Evolutionary conservation across 2,329 filamentous ascomycete species (phyloP).

Genomic region (Cryphonectria naterciae): DNA sequence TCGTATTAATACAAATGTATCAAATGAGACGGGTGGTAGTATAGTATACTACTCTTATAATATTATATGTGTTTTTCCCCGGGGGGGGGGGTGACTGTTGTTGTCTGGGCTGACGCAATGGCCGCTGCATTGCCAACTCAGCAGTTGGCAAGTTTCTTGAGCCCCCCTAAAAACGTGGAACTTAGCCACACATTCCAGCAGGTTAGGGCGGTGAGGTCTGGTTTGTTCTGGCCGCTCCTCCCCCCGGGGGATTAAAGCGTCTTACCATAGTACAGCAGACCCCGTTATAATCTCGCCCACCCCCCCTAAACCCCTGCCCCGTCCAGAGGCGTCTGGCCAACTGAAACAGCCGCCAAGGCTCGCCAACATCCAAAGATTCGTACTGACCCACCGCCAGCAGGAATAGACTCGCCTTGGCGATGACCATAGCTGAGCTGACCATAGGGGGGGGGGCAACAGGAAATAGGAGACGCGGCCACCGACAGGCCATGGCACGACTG

Average conservation of each 20-base stretch:
- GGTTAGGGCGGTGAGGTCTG: conserved; percentile 6
- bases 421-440: conserved; percentile 16
- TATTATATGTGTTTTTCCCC: not conserved
- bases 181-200: not conserved
- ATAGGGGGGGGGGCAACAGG: not conserved
- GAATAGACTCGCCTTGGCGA: conserved; percentile 25
- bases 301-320: conserved; percentile 17
- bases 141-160: not conserved
- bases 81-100: too few relatives aligned
- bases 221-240: not conserved
- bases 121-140: not conserved
- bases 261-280: not conserved
- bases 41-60: not conserved
- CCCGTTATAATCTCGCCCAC: conserved; percentile 4
- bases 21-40: not conserved
- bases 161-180: not conserved
- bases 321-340: conserved; percentile 22
- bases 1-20: not conserved
- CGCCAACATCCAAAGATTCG: conserved; percentile 10
- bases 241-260: not conserved
- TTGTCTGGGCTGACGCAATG: conserved; percentile 17
- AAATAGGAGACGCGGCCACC: conserved; percentile 18
- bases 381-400: conserved; percentile 3
- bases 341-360: conserved; percentile 30
- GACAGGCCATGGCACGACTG: conserved; percentile 6